Conservation (phyloP, 129 eudicot genomes). For the Lactuca sativa region DNA sequence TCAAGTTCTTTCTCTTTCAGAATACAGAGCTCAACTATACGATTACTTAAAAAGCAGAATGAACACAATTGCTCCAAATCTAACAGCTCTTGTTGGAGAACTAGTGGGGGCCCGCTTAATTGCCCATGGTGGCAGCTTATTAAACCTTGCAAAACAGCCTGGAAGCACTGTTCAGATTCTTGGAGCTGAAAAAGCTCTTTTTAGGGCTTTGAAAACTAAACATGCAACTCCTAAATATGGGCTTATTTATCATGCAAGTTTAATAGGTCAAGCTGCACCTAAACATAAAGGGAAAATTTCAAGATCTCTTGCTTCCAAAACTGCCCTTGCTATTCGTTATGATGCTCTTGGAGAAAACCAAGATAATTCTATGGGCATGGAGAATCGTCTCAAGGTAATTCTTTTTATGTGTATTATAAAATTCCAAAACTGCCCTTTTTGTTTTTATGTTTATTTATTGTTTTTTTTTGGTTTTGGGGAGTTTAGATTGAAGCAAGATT, state of each 20-base stretch:
- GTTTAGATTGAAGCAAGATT: conserved; percentile 81
- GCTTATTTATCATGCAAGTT: conserved; percentile 55
- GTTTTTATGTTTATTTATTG: neutral
- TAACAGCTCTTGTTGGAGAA: conserved; percentile 63
- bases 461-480: neutral
- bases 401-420: neutral
- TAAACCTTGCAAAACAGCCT: conserved; percentile 60
- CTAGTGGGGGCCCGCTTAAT: conserved; percentile 67
- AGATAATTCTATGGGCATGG: conserved; percentile 62
- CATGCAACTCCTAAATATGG: conserved; percentile 61
- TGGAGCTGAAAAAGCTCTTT: conserved; percentile 63
- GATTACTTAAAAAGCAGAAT: conserved; percentile 61
- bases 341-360: conserved; percentile 60
- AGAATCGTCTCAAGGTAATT: conserved; percentile 40
- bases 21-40: conserved; percentile 54
- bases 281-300: conserved; percentile 75
- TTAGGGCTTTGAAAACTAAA: conserved; percentile 56
- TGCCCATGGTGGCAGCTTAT: conserved; percentile 57
- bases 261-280: conserved; percentile 67
- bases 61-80: conserved; percentile 62
- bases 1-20: conserved; percentile 61
- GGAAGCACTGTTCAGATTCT: conserved; percentile 57
- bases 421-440: neutral
- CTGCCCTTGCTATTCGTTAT: conserved; percentile 50
- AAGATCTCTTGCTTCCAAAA: conserved; percentile 54